Conservation (phyloP, 2,329 filamentous ascomycete species). For the Leptosphaerulina australis region DNA sequence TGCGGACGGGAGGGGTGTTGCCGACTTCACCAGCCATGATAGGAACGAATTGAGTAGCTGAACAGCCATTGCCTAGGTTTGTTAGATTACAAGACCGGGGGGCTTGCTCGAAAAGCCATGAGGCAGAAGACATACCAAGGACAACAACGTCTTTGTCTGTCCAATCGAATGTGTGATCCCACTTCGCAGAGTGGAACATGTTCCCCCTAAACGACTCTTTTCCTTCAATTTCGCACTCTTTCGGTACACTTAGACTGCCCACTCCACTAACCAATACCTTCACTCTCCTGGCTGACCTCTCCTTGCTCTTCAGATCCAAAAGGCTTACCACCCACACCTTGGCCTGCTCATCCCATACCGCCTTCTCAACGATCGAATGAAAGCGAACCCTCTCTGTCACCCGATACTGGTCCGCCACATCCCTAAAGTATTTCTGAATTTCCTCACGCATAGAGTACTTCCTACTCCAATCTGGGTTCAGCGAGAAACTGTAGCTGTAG, state of each 20-base stretch:
- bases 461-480: constrained; percentile 64
- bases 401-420: constrained; percentile 37
- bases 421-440: constrained; percentile 61
- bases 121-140: constrained; percentile 25
- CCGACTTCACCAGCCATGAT: constrained; percentile 48
- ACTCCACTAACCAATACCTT: constrained; percentile 40
- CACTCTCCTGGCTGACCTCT: constrained; percentile 25
- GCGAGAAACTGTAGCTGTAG: constrained; percentile 67
- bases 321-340: constrained; percentile 49
- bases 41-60: constrained; percentile 57
- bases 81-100: neutral
- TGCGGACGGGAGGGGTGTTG: constrained; percentile 38
- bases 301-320: constrained; percentile 29
- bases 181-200: constrained; percentile 42
- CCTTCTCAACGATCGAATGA: constrained; percentile 52
- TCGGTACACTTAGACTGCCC: constrained; percentile 38
- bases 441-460: constrained; percentile 63
- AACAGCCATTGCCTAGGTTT: constrained; percentile 53
- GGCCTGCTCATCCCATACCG: constrained; percentile 53
- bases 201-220: constrained; percentile 53
- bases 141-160: constrained; percentile 44
- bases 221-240: constrained; percentile 52
- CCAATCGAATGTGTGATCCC: constrained; percentile 60
- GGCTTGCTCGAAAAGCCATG: neutral
- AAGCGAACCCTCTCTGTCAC: constrained; percentile 54